Percentiles rank a stretch among this genome's conserved stretches.
Evolutionary conservation across 1,284 basidiomycete genomes (phyloP).

Genomic region (Inonotus hispidus): DNA sequence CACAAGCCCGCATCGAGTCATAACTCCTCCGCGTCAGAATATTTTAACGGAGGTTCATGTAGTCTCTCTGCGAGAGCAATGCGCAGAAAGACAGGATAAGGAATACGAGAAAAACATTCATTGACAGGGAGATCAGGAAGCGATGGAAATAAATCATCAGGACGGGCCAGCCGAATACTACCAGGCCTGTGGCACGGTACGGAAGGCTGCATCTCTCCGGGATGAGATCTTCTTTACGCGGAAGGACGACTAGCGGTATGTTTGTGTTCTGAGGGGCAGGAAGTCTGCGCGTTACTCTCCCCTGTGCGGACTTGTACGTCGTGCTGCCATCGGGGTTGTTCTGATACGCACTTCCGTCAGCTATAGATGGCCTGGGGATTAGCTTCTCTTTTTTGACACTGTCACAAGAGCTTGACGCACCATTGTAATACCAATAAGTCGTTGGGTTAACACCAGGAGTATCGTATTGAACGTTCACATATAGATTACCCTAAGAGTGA

Average conservation of each 20-base stretch:
- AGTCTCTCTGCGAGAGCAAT: neutral
- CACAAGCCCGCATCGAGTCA: too few relatives aligned
- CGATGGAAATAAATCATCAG: conserved; percentile 2
- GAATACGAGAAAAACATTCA: conserved; percentile 1
- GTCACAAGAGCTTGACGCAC: neutral
- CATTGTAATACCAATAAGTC: conserved; percentile 12
- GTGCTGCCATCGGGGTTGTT: conserved; percentile 10
- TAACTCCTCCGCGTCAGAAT: neutral
- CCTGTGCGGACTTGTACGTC: conserved; percentile 2
- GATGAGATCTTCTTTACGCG: neutral
- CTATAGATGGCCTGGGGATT: neutral
- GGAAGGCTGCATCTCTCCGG: neutral
- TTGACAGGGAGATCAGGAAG: neutral
- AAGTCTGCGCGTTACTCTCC: neutral
- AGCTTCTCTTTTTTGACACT: neutral
- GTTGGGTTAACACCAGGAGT: conserved; percentile 1
- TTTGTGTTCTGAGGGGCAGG: neutral
- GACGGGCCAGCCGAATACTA: neutral
- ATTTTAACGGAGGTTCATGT: neutral
- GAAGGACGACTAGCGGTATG: neutral
- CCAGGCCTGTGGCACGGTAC: neutral
- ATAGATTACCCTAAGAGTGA: neutral
- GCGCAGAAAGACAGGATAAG: neutral
- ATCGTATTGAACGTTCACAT: conserved; percentile 1
- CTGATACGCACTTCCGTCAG: conserved; percentile 6